phyloP scores from a whole-genome alignment of 2,329 filamentous ascomycete genomes.

The Calonectria honghensis region DNA sequence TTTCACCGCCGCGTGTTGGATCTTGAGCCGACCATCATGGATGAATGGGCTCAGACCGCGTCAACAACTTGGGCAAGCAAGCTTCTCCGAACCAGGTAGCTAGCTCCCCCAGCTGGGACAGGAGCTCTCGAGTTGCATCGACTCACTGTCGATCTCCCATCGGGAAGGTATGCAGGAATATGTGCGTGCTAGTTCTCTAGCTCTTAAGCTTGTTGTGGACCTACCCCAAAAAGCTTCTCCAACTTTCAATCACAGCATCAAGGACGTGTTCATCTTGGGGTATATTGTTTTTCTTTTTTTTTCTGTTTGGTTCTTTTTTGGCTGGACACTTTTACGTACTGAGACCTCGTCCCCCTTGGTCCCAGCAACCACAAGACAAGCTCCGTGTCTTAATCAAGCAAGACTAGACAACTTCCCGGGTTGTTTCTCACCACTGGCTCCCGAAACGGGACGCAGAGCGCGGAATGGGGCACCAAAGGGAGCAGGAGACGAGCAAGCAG shows the following conservation, averaged over 20 bases:
- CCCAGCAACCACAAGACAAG: background rate
- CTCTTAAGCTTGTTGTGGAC: slow-evolving; percentile 21
- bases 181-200: slow-evolving; percentile 34
- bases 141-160: slow-evolving; percentile 34
- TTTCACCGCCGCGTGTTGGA: slow-evolving; percentile 17
- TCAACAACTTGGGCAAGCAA: background rate
- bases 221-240: slow-evolving; percentile 22
- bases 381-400: slow-evolving; percentile 9
- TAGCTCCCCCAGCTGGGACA: background rate
- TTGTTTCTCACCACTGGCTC: slow-evolving; percentile 27
- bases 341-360: background rate
- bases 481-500: background rate
- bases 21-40: background rate
- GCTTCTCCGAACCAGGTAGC: background rate
- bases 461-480: slow-evolving; percentile 24
- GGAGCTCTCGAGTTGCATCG: slow-evolving; percentile 7
- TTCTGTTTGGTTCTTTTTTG: background rate
- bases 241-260: background rate
- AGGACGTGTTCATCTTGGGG: background rate
- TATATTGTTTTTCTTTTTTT: background rate
- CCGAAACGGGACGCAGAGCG: slow-evolving; percentile 8
- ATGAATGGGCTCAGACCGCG: slow-evolving; percentile 34
- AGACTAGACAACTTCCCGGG: slow-evolving; percentile 16
- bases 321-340: slow-evolving; percentile 12
- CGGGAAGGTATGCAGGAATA: slow-evolving; percentile 24